Percentiles rank a stretch among this genome's conserved stretches.
Conservation (phyloP, 2,329 filamentous ascomycete genomes). For the Colletotrichum tropicale region DNA sequence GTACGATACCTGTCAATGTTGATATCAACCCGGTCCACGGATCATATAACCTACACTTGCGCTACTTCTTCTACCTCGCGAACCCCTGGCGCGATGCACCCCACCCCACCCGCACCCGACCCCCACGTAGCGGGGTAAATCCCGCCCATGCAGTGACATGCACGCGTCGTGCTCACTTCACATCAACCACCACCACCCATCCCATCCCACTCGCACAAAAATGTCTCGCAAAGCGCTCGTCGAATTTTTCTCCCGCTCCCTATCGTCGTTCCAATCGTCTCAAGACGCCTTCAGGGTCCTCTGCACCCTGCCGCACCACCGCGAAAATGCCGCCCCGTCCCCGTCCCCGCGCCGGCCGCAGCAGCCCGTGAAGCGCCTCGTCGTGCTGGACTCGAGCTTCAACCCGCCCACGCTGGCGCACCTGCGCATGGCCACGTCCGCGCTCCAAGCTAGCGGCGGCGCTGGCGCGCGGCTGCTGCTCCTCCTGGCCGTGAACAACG, state of each 20-base stretch:
- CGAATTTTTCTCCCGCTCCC: constrained; percentile 47
- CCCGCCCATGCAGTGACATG: not conserved
- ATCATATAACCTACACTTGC: not conserved
- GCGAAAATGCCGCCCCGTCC: constrained; percentile 10
- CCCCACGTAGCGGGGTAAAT: constrained; percentile 20
- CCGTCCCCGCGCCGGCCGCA: constrained; percentile 21
- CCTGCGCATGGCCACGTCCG: constrained; percentile 58
- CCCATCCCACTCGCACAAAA: not conserved
- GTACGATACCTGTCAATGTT: not conserved
- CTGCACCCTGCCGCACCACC: constrained; percentile 38
- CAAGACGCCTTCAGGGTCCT: constrained; percentile 48
- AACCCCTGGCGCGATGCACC: not conserved
- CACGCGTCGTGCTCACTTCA: not conserved
- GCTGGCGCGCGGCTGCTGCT: constrained; percentile 53
- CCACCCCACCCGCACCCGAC: not conserved
- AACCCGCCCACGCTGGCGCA: constrained; percentile 71
- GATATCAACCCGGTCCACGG: not conserved
- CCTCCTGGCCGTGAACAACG: constrained; percentile 67
- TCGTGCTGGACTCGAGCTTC: constrained; percentile 71
- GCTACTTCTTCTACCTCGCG: not conserved
- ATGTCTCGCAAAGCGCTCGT: constrained; percentile 32
- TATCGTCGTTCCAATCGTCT: constrained; percentile 49
- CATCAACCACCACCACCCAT: not conserved
- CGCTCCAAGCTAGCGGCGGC: constrained; percentile 30
- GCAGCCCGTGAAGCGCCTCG: constrained; percentile 35